Evolutionary conservation across 2,329 filamentous ascomycete species (phyloP).

Genomic region (Claviceps sp.): DNA sequence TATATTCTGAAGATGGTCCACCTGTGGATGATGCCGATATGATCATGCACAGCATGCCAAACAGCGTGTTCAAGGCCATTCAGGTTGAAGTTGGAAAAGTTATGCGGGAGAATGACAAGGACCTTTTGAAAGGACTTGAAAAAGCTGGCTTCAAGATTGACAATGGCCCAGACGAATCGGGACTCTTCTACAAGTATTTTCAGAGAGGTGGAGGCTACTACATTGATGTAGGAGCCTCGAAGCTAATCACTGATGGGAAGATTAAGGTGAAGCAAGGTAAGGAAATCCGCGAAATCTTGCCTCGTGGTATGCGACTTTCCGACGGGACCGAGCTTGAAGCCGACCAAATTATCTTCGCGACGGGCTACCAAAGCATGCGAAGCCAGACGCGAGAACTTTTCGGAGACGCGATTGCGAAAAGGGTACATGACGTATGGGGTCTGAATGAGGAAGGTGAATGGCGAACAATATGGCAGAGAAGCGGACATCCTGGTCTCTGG

Average conservation of each 20-base stretch:
- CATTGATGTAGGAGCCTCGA: conserved; percentile 51
- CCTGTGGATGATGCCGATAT: conserved; percentile 55
- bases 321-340: conserved; percentile 45
- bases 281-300: conserved; percentile 37
- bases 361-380: conserved; percentile 56
- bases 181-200: conserved; percentile 49
- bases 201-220: conserved; percentile 57
- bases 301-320: conserved; percentile 30
- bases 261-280: conserved; percentile 49
- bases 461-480: conserved; percentile 43
- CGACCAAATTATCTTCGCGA: conserved; percentile 51
- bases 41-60: conserved; percentile 42
- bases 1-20: conserved; percentile 39
- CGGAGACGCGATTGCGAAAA: conserved; percentile 46
- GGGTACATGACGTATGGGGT: conserved; percentile 48
- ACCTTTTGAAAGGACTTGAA: conserved; percentile 29
- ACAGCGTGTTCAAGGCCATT: conserved; percentile 44
- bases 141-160: conserved; percentile 50
- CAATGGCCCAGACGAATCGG: conserved; percentile 39
- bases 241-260: conserved; percentile 49
- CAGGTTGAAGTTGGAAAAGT: conserved; percentile 30
- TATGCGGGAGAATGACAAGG: conserved; percentile 23
- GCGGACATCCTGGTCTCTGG: conserved; percentile 52
- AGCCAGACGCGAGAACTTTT: conserved; percentile 48
- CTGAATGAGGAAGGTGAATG: conserved; percentile 45